Conservation (phyloP, 129 eudicot species). For the Helichrysum umbraculigerum region DNA sequence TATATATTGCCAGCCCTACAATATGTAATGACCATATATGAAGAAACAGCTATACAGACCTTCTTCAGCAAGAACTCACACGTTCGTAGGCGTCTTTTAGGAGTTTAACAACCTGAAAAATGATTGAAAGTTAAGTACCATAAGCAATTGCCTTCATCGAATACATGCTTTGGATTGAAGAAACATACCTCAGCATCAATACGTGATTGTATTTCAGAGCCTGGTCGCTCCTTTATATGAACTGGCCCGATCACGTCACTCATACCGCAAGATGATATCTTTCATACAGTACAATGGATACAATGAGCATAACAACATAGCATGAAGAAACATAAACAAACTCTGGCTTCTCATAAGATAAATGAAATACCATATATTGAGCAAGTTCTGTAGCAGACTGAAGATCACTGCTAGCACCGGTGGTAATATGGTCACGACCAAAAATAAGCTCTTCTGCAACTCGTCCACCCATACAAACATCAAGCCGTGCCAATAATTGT, state of each 20-base stretch:
- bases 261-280: slow-evolving; percentile 96
- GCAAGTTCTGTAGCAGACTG: slow-evolving; percentile 84
- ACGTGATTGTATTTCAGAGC: slow-evolving; percentile 94
- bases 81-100: slow-evolving; percentile 83
- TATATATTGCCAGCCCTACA: background rate
- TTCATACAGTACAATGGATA: slow-evolving; percentile 12
- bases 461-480: slow-evolving; percentile 99
- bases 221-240: slow-evolving; percentile 82
- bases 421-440: slow-evolving; percentile 81
- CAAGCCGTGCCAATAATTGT: slow-evolving; percentile 88
- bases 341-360: background rate
- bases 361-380: slow-evolving; percentile 67
- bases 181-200: slow-evolving; percentile 88
- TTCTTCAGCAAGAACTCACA: slow-evolving; percentile 79
- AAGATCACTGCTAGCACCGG: slow-evolving; percentile 94
- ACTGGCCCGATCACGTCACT: slow-evolving; percentile 92
- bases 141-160: background rate
- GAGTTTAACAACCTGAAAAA: slow-evolving; percentile 70
- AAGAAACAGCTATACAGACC: slow-evolving; percentile 53
- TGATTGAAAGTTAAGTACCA: slow-evolving; percentile 7
- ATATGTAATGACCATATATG: no score
- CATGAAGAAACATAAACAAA: background rate
- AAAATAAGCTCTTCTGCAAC: slow-evolving; percentile 95
- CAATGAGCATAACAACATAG: slow-evolving; percentile 15
- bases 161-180: background rate